Base-by-base conservation (phyloP, 2,329 filamentous ascomycete genomes). In the Torrubiella hemipterigena region DNA sequence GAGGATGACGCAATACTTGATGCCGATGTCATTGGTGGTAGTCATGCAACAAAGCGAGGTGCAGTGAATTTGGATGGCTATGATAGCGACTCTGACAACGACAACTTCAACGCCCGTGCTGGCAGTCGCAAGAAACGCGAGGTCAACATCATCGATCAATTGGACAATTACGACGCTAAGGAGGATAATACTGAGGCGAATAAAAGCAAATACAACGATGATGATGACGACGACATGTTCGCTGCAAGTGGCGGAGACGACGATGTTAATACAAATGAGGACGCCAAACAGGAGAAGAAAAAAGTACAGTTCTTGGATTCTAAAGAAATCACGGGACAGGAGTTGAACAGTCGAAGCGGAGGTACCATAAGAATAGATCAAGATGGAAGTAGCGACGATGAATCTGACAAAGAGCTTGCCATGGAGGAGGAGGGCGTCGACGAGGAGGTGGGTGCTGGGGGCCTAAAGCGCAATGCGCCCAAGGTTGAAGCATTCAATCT, bases 401-500 rank as follows among this genome's bases (percentile, higher is more conserved):
- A 80, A 18, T 72, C 71, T n/a, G 77, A 80, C 15, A 72, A 73
- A n/a, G 77, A 84, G 30, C 48, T 61, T 12, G 86, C 83, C 17
- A 76, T 75, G 29, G 57, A 83, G 20, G 84, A 83, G 41, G 76
- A 81, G 38, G 82, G 75, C 13, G 51, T 94, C 12, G 91, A 95
- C 43, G 80, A 87, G 33, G 91, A 98, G 53, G 66, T 98, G 6
- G 91, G 91, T 3, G 79, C 84, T 2, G 91, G 91, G 11, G 81
- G 82, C 3, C 80, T 93, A 45, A 96, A 95, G 61, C 82, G 77
- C 46, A 85, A 95, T 54, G 91, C 91, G 2, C 91, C 91, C 2
- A 84, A 91, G 52, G 69, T 98, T 6, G 91, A 96, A 54, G 89
- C 89, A 3, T 98, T 98, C 67, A 96, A 98, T 50, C 82, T 98